These are phyloP conservation scores for Triangularia setosa DNA, from an alignment of 2,329 filamentous ascomycete genomes.

Conservation along the genomic window DNA sequence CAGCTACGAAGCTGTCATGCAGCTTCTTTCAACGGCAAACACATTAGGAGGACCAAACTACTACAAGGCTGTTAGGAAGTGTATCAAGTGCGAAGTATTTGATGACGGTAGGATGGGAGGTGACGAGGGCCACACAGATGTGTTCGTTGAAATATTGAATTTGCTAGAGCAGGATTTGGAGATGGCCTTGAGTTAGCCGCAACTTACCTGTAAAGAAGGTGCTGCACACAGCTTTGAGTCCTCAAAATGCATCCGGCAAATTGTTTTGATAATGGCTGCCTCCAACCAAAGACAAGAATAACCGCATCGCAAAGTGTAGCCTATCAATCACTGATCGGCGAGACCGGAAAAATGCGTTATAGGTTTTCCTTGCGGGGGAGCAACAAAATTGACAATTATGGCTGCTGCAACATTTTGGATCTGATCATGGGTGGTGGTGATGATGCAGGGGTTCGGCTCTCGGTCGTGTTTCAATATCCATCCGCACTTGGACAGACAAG, in stretches of 20 bases:
- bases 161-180: not conserved
- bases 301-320: not conserved
- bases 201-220: no score
- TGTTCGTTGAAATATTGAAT: not conserved
- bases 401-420: not conserved
- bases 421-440: not conserved
- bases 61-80: conserved; percentile 19
- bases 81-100: conserved; percentile 16
- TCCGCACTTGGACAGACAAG: not conserved
- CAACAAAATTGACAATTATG: not conserved
- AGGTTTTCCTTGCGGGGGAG: not conserved
- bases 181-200: not conserved
- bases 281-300: not conserved
- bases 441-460: conserved; percentile 1
- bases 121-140: not conserved
- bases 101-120: not conserved
- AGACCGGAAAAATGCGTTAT: conserved; percentile 3
- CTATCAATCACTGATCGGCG: not conserved
- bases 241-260: no score
- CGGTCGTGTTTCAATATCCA: conserved; percentile 2
- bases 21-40: not conserved
- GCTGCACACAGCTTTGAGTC: no score
- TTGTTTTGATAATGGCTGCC: no score
- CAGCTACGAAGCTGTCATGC: conserved; percentile 1
- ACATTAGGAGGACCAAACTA: conserved; percentile 19